Evolutionary conservation across 208 protist species (phyloP).

Genomic region (Leishmania gerbilli): DNA sequence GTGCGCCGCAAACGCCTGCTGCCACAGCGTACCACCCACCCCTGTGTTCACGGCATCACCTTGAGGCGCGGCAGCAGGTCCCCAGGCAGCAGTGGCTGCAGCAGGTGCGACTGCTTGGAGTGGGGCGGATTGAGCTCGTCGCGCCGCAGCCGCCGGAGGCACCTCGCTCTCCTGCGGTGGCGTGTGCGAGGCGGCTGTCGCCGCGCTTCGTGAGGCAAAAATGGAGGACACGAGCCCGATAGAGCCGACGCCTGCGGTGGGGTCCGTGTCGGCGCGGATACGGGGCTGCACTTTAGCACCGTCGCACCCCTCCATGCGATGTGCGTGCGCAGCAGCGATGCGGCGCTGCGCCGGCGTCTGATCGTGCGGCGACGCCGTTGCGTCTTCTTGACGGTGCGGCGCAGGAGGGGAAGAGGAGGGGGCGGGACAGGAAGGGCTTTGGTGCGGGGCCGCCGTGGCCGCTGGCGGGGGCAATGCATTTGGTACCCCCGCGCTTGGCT

Average conservation of each 20-base stretch:
- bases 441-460: neutral
- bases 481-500: neutral
- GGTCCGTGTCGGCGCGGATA: no score
- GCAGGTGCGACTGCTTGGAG: neutral
- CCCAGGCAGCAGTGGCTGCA: neutral
- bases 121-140: neutral
- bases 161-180: neutral
- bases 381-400: neutral
- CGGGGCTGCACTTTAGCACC: neutral
- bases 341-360: neutral
- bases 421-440: neutral
- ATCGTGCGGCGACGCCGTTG: neutral
- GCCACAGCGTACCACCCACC: slow-evolving; percentile 13
- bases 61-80: neutral
- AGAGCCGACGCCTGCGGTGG: neutral
- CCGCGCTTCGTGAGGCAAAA: neutral
- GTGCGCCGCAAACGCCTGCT: slow-evolving; percentile 15
- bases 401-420: neutral
- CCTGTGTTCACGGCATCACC: neutral
- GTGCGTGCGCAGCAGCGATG: neutral
- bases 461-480: neutral
- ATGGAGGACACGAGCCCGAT: slow-evolving; percentile 1
- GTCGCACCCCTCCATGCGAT: neutral
- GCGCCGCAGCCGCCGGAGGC: neutral
- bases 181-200: neutral